These are phyloP conservation scores for Metrosideros polymorpha DNA, from an alignment of 441 rosid genomes.

Conservation along the genomic window DNA sequence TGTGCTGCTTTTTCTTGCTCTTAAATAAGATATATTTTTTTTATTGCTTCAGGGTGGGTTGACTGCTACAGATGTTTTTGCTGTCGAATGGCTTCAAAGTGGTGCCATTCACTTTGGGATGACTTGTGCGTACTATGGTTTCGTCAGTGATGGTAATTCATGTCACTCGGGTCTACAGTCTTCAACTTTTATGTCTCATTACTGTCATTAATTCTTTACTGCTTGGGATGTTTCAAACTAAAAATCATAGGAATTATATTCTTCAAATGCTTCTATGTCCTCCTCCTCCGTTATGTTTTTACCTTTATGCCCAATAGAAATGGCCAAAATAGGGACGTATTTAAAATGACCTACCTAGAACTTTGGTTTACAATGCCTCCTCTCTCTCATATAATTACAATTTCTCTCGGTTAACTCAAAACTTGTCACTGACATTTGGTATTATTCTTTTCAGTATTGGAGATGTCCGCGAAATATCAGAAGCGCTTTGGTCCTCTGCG, in stretches of 20 bases:
- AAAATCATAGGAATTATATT: not conserved
- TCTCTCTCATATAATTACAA: not conserved
- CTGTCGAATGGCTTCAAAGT: conserved; percentile 86
- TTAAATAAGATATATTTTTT: not conserved
- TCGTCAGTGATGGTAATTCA: conserved; percentile 85
- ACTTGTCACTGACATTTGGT: not conserved
- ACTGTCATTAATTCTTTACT: not conserved
- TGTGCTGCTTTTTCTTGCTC: not conserved
- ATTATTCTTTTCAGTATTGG: conserved; percentile 59
- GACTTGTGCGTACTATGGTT: conserved; percentile 96
- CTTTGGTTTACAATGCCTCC: not conserved
- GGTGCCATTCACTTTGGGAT: conserved; percentile 81
- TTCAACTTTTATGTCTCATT: not conserved
- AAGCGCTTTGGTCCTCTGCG: conserved; percentile 94
- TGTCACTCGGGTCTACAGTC: not conserved
- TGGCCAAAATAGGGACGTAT: not conserved
- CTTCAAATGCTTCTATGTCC: not conserved
- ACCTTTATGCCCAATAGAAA: not conserved
- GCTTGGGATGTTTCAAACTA: not conserved
- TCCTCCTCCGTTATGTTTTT: not conserved
- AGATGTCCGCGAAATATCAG: conserved; percentile 90
- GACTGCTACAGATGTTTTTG: conserved; percentile 91
- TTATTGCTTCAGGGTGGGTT: conserved; percentile 76
- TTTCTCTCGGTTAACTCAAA: not conserved
- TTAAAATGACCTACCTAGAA: not conserved